A percentile compares a stretch with the other conserved stretches of the same genome.
phyloP scores from a whole-genome alignment of 345 rosid species.

The Capsella bursapastoris region DNA sequence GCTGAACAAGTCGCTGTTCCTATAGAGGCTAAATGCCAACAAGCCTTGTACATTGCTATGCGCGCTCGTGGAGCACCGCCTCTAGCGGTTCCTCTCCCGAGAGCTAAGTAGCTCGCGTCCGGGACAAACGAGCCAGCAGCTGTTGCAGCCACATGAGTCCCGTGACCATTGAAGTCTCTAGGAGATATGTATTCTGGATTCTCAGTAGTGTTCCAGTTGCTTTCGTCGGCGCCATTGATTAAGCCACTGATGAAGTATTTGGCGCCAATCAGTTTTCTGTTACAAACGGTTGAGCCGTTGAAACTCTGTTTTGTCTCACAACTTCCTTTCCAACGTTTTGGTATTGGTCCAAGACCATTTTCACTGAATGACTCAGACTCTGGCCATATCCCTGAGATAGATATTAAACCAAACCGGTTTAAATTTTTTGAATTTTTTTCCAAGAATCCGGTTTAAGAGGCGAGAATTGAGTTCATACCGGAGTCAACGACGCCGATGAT shows the following conservation, averaged over 20 bases:
- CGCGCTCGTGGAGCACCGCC: conserved; percentile 64
- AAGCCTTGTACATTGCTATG: conserved; percentile 59
- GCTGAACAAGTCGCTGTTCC: conserved; percentile 48
- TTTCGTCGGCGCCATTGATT: conserved; percentile 43
- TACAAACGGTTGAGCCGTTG: conserved; percentile 47
- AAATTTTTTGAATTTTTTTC: neutral
- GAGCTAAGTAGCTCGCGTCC: conserved; percentile 49
- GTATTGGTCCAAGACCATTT: conserved; percentile 54
- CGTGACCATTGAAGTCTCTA: conserved; percentile 63
- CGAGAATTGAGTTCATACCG: conserved; percentile 47
- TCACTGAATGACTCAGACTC: conserved; percentile 56
- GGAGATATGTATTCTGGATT: conserved; percentile 53
- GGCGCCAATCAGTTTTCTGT: conserved; percentile 62
- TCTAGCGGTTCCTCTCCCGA: conserved; percentile 51
- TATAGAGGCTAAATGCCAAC: conserved; percentile 49
- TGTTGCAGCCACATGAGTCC: conserved; percentile 64
- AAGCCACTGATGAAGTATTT: conserved; percentile 50
- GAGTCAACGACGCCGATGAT: conserved; percentile 71
- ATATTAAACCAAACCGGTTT: neutral
- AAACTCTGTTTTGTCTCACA: conserved; percentile 49
- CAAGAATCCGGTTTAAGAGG: neutral
- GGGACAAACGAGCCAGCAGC: conserved; percentile 56
- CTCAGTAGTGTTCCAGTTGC: conserved; percentile 44
- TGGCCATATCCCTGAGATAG: conserved; percentile 53
- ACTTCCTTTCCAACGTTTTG: conserved; percentile 58